Evolutionary conservation across 768 basidiomycete species (phyloP), one percentile per base, ranked within the genome.

Genomic region (Podaxis rugospora): DNA sequence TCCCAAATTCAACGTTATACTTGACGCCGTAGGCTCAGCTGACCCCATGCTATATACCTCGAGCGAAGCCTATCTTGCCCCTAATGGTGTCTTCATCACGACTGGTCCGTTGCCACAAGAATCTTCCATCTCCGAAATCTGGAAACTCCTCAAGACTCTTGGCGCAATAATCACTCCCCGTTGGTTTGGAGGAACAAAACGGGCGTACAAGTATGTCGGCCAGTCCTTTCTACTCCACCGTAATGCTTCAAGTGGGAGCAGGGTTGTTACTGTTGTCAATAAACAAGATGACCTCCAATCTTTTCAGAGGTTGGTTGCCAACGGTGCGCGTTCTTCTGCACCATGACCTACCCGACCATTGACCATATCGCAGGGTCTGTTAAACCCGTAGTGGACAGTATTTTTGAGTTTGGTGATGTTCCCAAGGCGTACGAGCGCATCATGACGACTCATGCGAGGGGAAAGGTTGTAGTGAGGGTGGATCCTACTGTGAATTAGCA

Each of bases 381-480:
- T 6, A 82, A 78, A 61, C 75, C 84, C 0, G 66, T 79, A 0
- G 76, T 90, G 3, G 89, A 91, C 67, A 87, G 85, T 0, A 80
- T 83, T 0, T 80, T 76, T 59, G 71, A 68, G 2, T 89, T 89
- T 53, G 77, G 82, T 36, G 83, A 88, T 4, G 82, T 71, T 1
- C 68, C 81, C 55, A 72, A 81, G 59, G 90, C 89, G 0, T 92
- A 88, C 66, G 85, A 87, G 11, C 75, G 78, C 54, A 67, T 88
- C 6, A 74, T 85, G 79, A 79, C 81, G 0, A 70, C 75, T 4
- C 75, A 81, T 18, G 83, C 86, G 1, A 81, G 76, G 3, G 90
- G 90, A 0, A 90, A 90, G 68, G 79, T 92, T 2, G 77, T 90
- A 2, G 79, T 91, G 23, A 82, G 78, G 62, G 71, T 87, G 9